Percentiles rank a stretch among this genome's conserved stretches.
These are phyloP conservation scores for Populus deltoides DNA, from an alignment of 345 rosid species.

Conservation along the genomic window DNA sequence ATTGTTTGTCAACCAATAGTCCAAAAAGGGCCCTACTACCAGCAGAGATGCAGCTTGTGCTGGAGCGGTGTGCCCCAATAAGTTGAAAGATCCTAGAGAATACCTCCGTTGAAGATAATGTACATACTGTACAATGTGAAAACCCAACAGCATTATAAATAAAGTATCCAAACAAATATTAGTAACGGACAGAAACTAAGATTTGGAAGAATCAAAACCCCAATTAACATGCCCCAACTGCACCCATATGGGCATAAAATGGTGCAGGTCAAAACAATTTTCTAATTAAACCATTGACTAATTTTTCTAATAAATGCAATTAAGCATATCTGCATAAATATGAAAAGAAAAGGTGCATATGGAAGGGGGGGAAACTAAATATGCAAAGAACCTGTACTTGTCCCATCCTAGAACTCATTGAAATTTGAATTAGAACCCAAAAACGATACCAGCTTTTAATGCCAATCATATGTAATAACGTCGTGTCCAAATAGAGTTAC, in stretches of 20 bases:
- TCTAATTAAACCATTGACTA: background rate
- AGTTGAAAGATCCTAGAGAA: constrained; percentile 82
- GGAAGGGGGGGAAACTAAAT: background rate
- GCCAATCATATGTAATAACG: background rate
- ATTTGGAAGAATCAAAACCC: background rate
- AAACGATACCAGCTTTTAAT: constrained; percentile 1
- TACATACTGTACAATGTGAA: constrained; percentile 65
- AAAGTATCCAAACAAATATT: background rate
- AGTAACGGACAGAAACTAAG: background rate
- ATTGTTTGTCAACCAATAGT: constrained; percentile 78
- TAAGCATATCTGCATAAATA: too few species aligned
- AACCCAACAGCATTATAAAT: background rate
- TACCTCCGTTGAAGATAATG: constrained; percentile 88
- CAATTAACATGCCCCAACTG: background rate
- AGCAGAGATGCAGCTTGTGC: constrained; percentile 88
- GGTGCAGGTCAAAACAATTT: background rate
- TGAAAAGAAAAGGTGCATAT: background rate
- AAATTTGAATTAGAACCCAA: background rate
- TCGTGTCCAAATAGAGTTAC: constrained; percentile 24
- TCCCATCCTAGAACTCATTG: background rate
- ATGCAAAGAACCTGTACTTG: background rate
- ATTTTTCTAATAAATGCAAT: background rate
- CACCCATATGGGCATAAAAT: background rate
- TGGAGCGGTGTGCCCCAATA: constrained; percentile 96
- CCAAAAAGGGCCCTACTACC: constrained; percentile 79